Evolutionary conservation across 345 rosid genomes (phyloP), one percentile per base, ranked within the genome.

Genomic region (Lumnitzera littorea): DNA sequence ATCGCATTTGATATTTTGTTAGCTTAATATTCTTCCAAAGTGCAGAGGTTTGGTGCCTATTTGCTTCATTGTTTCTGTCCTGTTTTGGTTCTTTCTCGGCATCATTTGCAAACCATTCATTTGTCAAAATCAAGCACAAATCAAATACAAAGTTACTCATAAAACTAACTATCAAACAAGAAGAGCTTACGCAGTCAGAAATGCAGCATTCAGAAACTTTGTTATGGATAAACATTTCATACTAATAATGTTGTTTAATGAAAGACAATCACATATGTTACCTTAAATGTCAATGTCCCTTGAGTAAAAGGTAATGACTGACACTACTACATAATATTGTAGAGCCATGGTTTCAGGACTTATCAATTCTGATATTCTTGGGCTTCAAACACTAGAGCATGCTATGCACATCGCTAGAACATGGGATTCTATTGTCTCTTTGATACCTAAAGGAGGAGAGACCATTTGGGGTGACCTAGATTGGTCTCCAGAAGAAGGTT

Each of bases 391-490:
- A 16, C 66, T 81, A 5, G 78, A 82, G 56, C 86, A 84, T 65
- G 67, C 80, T 50, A 61, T 86, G 83, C 58, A 80, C n/a, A 64
- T 89, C 60, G 47, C 75, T 66, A 76, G 90, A 67, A 89, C 89
- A 20, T 86, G 95, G 95, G 95, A 89, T 69, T 84, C 96, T 1
- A 24, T 70, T 14, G 65, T 80, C 29, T 83, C 91, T 11, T 69
- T 86, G 78, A 15, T 89, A 61, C 95, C 91, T 43, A 87, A 87
- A 66, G 95, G 96, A 3, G 91, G 96, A 71, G 91, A 90, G 62
- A 61, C 79, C 25, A 75, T 87, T 17, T 87, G 91, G 97, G 91
- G 91, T 1, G 58, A 72, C 78, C 57, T 77, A 70, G 88, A 90
- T 51, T 74, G 79, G 71, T 78, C 84, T 11, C 82, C 80, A 3